Conservation (phyloP, 2,329 filamentous ascomycete species). For the Sordariomycetes sp. region DNA sequence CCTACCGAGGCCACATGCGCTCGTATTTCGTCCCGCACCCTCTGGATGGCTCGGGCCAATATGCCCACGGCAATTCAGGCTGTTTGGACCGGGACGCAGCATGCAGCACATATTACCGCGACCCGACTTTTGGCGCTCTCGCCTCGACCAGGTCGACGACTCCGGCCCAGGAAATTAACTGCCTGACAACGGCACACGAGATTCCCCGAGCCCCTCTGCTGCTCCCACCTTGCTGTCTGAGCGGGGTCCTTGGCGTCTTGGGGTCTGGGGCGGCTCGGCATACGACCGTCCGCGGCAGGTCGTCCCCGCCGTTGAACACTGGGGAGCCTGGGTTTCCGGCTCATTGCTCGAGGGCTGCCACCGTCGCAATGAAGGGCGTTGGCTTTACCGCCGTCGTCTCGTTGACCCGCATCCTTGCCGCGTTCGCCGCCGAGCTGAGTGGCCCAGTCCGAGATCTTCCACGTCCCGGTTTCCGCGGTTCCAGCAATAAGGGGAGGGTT, state of each 20-base stretch:
- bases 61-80: conserved; percentile 4
- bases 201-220: not conserved
- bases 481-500: not conserved
- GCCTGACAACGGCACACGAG: not conserved
- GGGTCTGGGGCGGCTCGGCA: not conserved
- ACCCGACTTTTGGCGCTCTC: not conserved
- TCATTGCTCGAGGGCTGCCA: too few relatives aligned
- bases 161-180: not conserved
- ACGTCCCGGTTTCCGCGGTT: not conserved
- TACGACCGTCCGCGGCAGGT: not conserved
- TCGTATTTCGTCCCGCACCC: not conserved
- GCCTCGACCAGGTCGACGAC: not conserved
- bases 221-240: not conserved
- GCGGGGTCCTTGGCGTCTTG: too few relatives aligned
- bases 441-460: not conserved
- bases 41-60: not conserved
- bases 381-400: not conserved
- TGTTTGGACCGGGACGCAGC: not conserved
- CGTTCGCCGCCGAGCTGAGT: not conserved
- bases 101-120: not conserved
- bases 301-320: not conserved
- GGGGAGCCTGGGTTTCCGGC: too few relatives aligned
- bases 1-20: not conserved
- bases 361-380: not conserved
- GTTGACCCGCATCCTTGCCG: not conserved